Evolutionary conservation across 179 eudicot genomes (phyloP).

Genomic region (Amaranthus tricolor): DNA sequence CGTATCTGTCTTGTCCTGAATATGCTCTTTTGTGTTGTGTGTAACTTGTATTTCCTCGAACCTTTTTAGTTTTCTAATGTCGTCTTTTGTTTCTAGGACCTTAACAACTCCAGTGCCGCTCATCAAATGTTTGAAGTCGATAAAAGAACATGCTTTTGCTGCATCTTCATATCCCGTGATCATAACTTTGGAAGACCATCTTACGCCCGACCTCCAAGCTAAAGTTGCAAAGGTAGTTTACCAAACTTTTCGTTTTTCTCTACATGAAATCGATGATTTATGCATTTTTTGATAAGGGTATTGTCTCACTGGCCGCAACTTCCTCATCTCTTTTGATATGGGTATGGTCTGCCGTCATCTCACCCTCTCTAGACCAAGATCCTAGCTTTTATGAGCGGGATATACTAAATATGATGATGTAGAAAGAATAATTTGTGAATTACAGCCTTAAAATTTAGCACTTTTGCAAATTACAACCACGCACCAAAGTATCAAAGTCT

Average conservation of each 20-base stretch:
- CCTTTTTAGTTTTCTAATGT: slow-evolving; percentile 1
- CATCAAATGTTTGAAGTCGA: slow-evolving; percentile 45
- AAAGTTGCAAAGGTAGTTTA: slow-evolving; percentile 53
- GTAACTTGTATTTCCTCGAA: neutral
- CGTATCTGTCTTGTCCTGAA: neutral
- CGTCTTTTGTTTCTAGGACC: slow-evolving; percentile 35
- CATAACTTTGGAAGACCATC: slow-evolving; percentile 59
- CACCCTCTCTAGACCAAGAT: no score
- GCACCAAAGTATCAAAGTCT: no score
- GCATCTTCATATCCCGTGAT: slow-evolving; percentile 53
- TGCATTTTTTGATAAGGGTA: neutral
- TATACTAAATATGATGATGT: no score
- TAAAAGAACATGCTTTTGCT: slow-evolving; percentile 51
- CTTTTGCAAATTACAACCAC: no score
- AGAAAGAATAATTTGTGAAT: no score
- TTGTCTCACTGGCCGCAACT: no score
- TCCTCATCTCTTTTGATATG: no score
- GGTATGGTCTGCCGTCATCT: no score
- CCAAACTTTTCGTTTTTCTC: neutral
- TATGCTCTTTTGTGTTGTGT: neutral
- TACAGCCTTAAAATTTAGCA: no score
- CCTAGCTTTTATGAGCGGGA: no score
- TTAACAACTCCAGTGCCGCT: slow-evolving; percentile 57
- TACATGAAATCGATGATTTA: neutral
- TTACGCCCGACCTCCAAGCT: slow-evolving; percentile 53